phyloP scores from a whole-genome alignment of 495 filamentous ascomycete genomes.

The Podospora appendiculata region DNA sequence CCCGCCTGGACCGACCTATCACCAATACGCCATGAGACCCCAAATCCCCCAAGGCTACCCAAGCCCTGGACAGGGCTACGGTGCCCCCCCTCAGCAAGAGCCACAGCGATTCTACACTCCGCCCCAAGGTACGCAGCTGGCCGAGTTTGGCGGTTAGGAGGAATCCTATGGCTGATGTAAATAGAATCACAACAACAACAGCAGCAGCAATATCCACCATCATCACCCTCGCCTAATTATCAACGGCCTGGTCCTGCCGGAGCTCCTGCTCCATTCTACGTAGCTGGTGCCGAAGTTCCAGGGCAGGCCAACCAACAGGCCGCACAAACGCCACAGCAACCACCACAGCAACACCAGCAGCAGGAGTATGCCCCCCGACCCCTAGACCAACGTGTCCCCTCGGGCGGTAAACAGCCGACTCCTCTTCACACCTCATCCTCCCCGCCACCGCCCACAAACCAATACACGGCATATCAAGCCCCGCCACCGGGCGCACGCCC shows the following conservation, averaged over 20 bases:
- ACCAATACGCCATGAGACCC: constrained; percentile 58
- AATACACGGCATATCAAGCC: constrained; percentile 35
- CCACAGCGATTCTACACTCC: constrained; percentile 67
- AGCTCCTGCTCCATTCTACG: constrained; percentile 35
- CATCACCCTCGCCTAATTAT: constrained; percentile 40
- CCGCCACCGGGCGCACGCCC: constrained; percentile 43
- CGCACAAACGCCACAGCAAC: constrained; percentile 26
- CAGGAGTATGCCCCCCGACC: constrained; percentile 30
- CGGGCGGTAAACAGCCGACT: constrained; percentile 34
- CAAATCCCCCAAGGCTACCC: constrained; percentile 59
- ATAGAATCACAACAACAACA: constrained; percentile 23
- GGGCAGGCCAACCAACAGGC: constrained; percentile 21
- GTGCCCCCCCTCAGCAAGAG: constrained; percentile 41
- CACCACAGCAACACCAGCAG: constrained; percentile 21
- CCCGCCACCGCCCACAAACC: constrained; percentile 30
- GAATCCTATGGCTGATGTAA: constrained; percentile 12
- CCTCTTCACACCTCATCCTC: constrained; percentile 37
- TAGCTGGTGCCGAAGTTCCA: constrained; percentile 38
- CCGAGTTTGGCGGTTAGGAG: constrained; percentile 22
- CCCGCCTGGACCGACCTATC: constrained; percentile 56
- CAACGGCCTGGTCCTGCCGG: constrained; percentile 29
- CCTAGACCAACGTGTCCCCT: constrained; percentile 28
- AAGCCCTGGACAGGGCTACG: constrained; percentile 19
- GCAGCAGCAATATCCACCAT: constrained; percentile 25
- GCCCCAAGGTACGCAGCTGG: constrained; percentile 29